Conservation (phyloP, 108 stramenopile genomes). For the Bacterosira constricta region DNA sequence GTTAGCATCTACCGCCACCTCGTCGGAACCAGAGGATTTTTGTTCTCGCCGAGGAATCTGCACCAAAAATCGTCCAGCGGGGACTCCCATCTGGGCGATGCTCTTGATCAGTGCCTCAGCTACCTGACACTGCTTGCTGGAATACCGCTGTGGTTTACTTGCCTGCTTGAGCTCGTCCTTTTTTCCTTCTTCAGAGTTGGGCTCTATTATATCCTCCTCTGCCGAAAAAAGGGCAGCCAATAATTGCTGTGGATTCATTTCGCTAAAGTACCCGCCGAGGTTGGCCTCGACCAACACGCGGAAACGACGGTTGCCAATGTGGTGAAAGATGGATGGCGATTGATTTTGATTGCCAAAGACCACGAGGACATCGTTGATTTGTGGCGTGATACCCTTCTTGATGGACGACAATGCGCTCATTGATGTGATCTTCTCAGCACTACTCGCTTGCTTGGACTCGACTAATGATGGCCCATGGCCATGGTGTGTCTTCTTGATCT, state of each 20-base stretch:
- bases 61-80: conserved; percentile 33
- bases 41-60: background rate
- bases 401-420: background rate
- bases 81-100: no score
- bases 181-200: background rate
- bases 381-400: background rate
- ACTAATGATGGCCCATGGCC: no score
- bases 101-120: conserved; percentile 10
- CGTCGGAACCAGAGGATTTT: background rate
- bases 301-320: conserved; percentile 42
- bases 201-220: no score
- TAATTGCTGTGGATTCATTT: background rate
- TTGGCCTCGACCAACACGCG: conserved; percentile 29
- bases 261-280: conserved; percentile 23
- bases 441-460: no score
- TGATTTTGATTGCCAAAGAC: background rate
- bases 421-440: no score
- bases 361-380: conserved; percentile 41
- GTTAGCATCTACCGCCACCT: background rate
- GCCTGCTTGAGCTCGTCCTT: no score
- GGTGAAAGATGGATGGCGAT: conserved; percentile 2
- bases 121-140: no score
- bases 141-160: no score
- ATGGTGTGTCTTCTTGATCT: no score
- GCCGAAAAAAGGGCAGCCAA: no score